phyloP scores from a whole-genome alignment of 2,329 filamentous ascomycete species.

The Colletotrichum somersetense region DNA sequence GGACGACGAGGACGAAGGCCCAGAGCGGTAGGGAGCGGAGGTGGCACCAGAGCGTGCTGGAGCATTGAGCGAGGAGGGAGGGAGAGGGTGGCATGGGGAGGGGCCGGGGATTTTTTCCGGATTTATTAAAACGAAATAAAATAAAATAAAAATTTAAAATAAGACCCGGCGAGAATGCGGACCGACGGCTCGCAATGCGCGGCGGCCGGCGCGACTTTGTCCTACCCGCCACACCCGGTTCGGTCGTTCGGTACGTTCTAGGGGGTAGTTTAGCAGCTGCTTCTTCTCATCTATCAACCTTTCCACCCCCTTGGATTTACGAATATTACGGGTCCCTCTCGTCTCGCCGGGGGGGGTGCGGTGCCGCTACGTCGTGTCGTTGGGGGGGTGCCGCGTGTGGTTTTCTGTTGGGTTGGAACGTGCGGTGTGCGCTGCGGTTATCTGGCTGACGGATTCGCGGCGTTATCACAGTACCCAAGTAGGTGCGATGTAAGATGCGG shows the following conservation, averaged over 20 bases:
- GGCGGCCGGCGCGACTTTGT: no score
- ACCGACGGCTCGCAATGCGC: no score
- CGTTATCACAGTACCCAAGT: background rate
- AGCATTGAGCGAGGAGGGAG: constrained; percentile 56
- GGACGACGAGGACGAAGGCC: constrained; percentile 54
- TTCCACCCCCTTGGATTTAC: background rate
- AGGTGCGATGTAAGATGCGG: background rate
- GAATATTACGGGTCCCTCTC: no score
- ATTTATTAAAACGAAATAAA: background rate
- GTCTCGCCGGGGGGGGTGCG: no score
- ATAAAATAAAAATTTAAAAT: no score
- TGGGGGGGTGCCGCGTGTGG: constrained; percentile 7
- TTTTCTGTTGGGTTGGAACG: constrained; percentile 10
- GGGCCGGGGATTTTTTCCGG: background rate
- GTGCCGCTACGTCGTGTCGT: background rate
- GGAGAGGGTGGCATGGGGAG: constrained; percentile 21
- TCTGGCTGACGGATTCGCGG: background rate
- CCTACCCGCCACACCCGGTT: no score
- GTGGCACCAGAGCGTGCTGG: constrained; percentile 56
- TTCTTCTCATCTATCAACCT: background rate
- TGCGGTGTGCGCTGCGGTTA: background rate
- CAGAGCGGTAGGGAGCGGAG: constrained; percentile 57
- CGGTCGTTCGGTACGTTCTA: background rate
- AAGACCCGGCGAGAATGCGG: background rate
- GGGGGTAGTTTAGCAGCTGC: background rate